Base-by-base conservation (phyloP, 352 stramenopile species). In the Bremia lactucae region DNA sequence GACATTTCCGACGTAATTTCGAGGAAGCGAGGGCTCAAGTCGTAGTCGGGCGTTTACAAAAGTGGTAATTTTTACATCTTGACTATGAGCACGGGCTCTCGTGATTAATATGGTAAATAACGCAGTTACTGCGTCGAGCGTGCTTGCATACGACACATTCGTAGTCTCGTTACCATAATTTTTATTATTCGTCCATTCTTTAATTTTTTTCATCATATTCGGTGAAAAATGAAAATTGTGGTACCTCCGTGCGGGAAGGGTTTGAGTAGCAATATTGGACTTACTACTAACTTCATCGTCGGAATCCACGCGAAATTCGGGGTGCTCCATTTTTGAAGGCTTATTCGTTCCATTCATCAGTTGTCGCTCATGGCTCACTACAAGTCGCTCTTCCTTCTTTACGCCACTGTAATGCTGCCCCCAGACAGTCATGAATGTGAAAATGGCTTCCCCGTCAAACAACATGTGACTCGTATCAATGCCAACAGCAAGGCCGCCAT, bases 401-500 rank as follows among this genome's bases (percentile, higher is more conserved):
- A 52, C n/a, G 0, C 45, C 41, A 18, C 68, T 65, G 52, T 74
- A 83, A 46, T 74, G 63, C 36, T 67, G 50, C 1, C 67, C 63
- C 71, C 71, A 83, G 6, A 50, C 45, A 20, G 63, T 67, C 50
- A 74, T 65, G 41, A 83, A 80, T 15, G 55, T 80, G 53, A 80
- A 80, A 47, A 74, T 51, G 5, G 36, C 62, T 28, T 80, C 59
- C 35, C 56, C 67, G 20, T 83, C 71, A 0, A 80, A 44, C 26
- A 83, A n/a, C 1, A 38, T 52, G 42, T 80, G 71, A 28, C 26
- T 70, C 21, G 54, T 39, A 36, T 75, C 55, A 15, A 74, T 20
- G 0, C 67, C 68, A 28, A 83, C 40, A 20, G 39, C 70, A 18
- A 83, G 42, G 1, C 67, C 65, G 10, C 62, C 68, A 23, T 83